A percentile compares a stretch with the other conserved stretches of the same genome.
phyloP scores from a whole-genome alignment of 805 yeast genomes.

The Torulaspora indica region DNA sequence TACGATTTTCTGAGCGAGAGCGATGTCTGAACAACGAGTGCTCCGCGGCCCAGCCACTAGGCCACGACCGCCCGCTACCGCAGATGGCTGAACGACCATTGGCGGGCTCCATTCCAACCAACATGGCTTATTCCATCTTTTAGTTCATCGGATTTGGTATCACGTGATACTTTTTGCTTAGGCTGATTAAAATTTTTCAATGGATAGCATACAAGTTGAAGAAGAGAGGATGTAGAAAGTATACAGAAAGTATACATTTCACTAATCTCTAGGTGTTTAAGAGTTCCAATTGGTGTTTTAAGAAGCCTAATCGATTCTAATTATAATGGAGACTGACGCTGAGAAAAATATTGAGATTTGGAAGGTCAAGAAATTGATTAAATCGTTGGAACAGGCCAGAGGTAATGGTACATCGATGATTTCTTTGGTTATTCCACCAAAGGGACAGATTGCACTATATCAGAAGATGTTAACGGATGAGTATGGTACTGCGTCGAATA shows the following conservation, averaged over 20 bases:
- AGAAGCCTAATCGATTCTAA: neutral
- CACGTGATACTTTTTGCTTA: slow-evolving; percentile 1
- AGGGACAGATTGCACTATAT: slow-evolving; percentile 81
- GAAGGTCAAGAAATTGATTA: slow-evolving; percentile 95
- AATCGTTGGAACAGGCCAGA: slow-evolving; percentile 81
- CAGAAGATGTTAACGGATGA: slow-evolving; percentile 95
- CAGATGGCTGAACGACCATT: neutral
- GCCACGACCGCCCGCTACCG: neutral
- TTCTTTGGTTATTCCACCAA: slow-evolving; percentile 91
- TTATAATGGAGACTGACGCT: slow-evolving; percentile 60
- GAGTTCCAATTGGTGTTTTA: neutral
- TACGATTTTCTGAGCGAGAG: slow-evolving; percentile 29
- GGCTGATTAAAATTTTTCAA: slow-evolving; percentile 5
- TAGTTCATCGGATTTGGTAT: neutral
- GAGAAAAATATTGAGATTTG: slow-evolving; percentile 98
- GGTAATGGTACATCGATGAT: slow-evolving; percentile 99
- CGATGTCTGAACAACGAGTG: slow-evolving; percentile 11
- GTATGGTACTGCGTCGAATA: slow-evolving; percentile 97
- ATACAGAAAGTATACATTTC: neutral
- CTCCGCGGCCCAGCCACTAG: neutral
- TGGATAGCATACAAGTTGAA: neutral
- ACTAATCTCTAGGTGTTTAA: neutral
- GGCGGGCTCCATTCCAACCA: no score
- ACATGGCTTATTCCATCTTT: no score
- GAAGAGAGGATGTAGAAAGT: neutral